Base-by-base conservation (phyloP, 306 rosid genomes). In the Argentina anserina region DNA sequence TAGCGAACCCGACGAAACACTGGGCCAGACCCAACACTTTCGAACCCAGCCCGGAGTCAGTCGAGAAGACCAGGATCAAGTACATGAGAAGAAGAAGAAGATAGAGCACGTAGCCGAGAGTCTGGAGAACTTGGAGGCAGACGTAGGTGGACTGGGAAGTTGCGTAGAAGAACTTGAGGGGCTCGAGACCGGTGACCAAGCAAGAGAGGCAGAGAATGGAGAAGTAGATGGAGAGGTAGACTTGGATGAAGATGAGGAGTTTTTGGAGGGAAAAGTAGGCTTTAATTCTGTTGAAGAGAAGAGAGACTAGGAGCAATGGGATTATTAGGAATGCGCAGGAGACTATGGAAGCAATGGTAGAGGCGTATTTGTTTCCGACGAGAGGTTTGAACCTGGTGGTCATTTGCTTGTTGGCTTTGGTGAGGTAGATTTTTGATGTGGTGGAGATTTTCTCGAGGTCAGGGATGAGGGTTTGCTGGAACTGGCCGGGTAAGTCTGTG, bases 201-300 rank as follows among this genome's bases (percentile, higher is more conserved):
- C 95, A 74, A 7, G 92, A 88, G 52, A 88, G 68, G 25, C 90
- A 86, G 37, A 94, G 99, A 40, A 91, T 91, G 10, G 81, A 63
- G 84, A 94, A 94, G 81, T 94, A 94, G 81, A 94, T 94, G 3
- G 93, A 79, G 76, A 94, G 89, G 40, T 94, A 94, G 40, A 83
- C 83, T 87, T 94, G 99, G 79, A 91, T 82, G 91, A 94, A 91
- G 74, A 91, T 91, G n/a, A 94, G 69, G 11, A 94, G 85, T 79
- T 88, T 91, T 45, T 94, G 99, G 70, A 94, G 87, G 0, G 99
- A 94, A 84, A 94, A 94, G 74, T 89, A 91, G 55, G 99, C 91
- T 71, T 94, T 91, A 71, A 94, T 88, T 62, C 82, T 80, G 68
- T 86, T 91, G 82, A 91, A 84, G 42, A 94, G 72, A 68, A 94